Evolutionary conservation across 2,329 filamentous ascomycete species (phyloP).

Genomic region (Stachybotrys chlorohalonatus): DNA sequence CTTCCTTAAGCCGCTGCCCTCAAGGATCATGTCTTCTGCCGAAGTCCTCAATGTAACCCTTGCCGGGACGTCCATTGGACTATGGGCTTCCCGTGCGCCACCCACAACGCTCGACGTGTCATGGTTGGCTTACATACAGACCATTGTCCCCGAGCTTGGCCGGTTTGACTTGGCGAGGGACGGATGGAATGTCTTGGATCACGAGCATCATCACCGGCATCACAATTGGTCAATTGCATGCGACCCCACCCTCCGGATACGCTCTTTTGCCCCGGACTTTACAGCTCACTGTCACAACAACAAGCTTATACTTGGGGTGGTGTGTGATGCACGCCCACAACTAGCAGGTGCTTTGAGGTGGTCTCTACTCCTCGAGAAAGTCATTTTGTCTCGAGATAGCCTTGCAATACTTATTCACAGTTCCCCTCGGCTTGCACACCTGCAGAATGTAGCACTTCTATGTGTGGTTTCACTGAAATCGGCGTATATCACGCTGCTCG

Average conservation of each 20-base stretch:
- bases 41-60: neutral
- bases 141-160: neutral
- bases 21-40: neutral
- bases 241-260: neutral
- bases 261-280: neutral
- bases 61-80: neutral
- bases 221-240: neutral
- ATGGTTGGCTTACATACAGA: neutral
- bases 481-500: neutral
- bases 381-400: neutral
- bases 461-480: neutral
- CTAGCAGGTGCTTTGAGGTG: neutral
- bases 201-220: neutral
- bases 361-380: neutral
- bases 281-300: neutral
- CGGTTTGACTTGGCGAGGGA: neutral
- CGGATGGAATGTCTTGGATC: neutral
- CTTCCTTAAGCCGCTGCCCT: neutral
- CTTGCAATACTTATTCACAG: neutral
- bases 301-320: neutral
- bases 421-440: neutral
- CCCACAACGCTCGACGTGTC: neutral
- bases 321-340: neutral
- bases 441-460: neutral
- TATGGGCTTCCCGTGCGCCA: neutral